These are phyloP conservation scores for Effrenium voratum DNA, from an alignment of 73 alveolate genomes.

Conservation along the genomic window DNA sequence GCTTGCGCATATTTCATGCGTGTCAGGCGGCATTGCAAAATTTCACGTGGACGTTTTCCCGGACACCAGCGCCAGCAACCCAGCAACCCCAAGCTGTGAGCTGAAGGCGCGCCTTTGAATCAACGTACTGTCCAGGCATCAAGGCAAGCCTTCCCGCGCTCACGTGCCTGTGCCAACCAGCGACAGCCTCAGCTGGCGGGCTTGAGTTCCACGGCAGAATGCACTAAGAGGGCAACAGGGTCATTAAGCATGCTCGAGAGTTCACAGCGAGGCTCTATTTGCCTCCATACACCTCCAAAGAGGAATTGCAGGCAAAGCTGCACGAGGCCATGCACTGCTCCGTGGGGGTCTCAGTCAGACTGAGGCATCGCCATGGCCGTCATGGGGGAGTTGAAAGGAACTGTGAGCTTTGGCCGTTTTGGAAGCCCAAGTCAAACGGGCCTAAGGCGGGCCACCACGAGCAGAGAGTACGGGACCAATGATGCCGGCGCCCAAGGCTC, in stretches of 20 bases:
- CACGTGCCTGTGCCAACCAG: constrained; percentile 97
- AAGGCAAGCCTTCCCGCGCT: constrained; percentile 95
- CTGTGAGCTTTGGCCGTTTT: background rate
- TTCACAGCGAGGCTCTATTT: constrained; percentile 89
- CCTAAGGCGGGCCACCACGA: constrained; percentile 85
- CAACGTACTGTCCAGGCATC: constrained; percentile 13
- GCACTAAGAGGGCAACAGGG: background rate
- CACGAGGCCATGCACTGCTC: constrained; percentile 95
- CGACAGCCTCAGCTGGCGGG: background rate
- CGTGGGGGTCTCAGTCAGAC: background rate
- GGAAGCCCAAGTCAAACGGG: background rate
- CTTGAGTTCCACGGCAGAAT: background rate
- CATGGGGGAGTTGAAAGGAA: background rate
- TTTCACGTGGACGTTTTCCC: constrained; percentile 95
- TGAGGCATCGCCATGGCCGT: background rate
- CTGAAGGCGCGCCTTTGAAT: background rate
- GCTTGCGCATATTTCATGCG: background rate
- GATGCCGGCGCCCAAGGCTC: background rate
- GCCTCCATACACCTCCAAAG: constrained; percentile 96
- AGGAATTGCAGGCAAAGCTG: constrained; percentile 95
- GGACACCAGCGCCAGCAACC: constrained; percentile 68
- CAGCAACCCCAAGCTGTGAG: background rate
- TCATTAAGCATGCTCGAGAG: background rate
- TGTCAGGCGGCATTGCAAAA: constrained; percentile 94
- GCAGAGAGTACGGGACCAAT: constrained; percentile 87